Evolutionary conservation across 2,329 filamentous ascomycete species (phyloP).

Genomic region (Thielaviopsis punctulata): DNA sequence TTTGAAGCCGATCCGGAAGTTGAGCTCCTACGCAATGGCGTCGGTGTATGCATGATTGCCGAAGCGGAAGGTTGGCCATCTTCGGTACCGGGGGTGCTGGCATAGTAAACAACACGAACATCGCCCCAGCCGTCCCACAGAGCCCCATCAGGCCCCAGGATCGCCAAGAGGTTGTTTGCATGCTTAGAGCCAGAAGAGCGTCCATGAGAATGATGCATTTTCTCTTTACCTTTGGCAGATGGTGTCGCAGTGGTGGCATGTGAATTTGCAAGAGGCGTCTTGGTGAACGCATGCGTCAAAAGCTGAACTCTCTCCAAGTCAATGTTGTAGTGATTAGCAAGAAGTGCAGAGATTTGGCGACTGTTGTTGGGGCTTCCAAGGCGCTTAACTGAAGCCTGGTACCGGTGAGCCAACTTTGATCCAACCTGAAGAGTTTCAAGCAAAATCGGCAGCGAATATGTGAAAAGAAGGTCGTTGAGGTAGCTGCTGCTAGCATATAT

Average conservation of each 20-base stretch:
- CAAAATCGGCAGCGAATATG: constrained; percentile 63
- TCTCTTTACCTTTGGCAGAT: constrained; percentile 58
- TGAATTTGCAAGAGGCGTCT: constrained; percentile 40
- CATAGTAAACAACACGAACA: constrained; percentile 68
- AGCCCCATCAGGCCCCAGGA: constrained; percentile 43
- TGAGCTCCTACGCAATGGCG: constrained; percentile 52
- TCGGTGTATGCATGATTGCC: constrained; percentile 51
- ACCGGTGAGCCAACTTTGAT: constrained; percentile 77
- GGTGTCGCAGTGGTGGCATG: constrained; percentile 34
- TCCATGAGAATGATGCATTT: constrained; percentile 22
- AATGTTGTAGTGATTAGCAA: constrained; percentile 73
- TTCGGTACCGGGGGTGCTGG: constrained; percentile 18
- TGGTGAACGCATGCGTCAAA: constrained; percentile 66
- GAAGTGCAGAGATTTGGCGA: constrained; percentile 51
- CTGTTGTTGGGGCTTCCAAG: constrained; percentile 33
- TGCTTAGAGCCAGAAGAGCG: constrained; percentile 32
- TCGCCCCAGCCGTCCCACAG: constrained; percentile 66
- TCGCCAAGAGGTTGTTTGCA: constrained; percentile 67
- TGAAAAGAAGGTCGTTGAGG: constrained; percentile 76
- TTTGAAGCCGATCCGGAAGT: constrained; percentile 26
- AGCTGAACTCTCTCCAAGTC: constrained; percentile 68
- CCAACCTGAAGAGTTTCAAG: constrained; percentile 63
- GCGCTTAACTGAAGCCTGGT: constrained; percentile 74
- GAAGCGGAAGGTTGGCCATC: constrained; percentile 15
- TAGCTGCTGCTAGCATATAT: constrained; percentile 89